phyloP scores from a whole-genome alignment of 768 basidiomycete species.

The Kwoniella sp. region DNA sequence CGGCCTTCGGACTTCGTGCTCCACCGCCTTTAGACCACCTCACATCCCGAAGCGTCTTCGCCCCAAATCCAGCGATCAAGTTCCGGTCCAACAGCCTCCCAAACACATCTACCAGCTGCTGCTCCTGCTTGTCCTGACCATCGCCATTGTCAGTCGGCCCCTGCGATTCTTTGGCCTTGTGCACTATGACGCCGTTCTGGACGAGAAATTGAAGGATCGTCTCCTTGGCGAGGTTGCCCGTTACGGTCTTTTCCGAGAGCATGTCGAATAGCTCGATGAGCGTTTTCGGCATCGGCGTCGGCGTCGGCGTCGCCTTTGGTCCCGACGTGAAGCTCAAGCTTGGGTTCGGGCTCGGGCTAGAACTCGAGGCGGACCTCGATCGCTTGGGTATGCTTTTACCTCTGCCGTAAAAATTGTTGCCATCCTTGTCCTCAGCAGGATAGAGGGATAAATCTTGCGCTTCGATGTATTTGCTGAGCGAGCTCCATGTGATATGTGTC shows the following conservation, averaged over 20 bases:
- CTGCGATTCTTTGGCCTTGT: no score
- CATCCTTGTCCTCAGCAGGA: neutral
- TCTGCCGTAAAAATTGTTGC: no score
- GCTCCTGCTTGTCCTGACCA: neutral
- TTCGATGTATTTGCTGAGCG: constrained; percentile 22
- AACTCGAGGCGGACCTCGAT: neutral
- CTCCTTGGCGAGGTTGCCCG: constrained; percentile 37
- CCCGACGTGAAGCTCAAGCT: neutral
- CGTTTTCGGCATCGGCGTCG: neutral
- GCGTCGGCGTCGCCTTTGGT: no score
- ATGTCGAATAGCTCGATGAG: constrained; percentile 27
- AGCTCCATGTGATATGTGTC: constrained; percentile 33
- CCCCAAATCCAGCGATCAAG: constrained; percentile 50
- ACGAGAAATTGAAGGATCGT: constrained; percentile 26
- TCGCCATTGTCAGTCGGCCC: no score
- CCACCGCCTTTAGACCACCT: constrained; percentile 31
- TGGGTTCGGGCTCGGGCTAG: neutral
- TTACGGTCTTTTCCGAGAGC: constrained; percentile 25
- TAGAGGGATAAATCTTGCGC: neutral
- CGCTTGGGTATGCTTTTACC: neutral
- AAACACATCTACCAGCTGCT: constrained; percentile 34
- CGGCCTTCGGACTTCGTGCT: no score
- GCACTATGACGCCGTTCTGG: constrained; percentile 24
- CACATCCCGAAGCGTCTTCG: constrained; percentile 36
- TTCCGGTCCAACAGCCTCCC: constrained; percentile 49